These are phyloP conservation scores for Artemisia argyi DNA, from an alignment of 129 eudicot genomes.

Conservation along the genomic window DNA sequence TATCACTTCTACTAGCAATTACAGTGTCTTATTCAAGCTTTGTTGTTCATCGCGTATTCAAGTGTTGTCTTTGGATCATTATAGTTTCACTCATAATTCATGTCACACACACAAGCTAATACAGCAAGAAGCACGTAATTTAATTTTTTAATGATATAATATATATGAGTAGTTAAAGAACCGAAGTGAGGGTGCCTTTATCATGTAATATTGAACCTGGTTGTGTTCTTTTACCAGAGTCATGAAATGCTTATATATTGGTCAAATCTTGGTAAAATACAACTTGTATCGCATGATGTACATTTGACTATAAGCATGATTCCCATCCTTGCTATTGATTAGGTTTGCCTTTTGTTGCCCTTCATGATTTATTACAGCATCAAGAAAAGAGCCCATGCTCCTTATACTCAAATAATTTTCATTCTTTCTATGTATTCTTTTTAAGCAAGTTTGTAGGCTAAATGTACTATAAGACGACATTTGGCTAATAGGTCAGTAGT, in stretches of 20 bases:
- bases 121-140: constrained; percentile 21
- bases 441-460: neutral
- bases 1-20: constrained; percentile 15
- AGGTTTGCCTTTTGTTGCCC: constrained; percentile 17
- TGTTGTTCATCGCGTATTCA: constrained; percentile 10
- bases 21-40: constrained; percentile 18
- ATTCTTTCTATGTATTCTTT: neutral
- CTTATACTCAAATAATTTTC: constrained; percentile 7
- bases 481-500: too few species aligned
- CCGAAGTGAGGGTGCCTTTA: constrained; percentile 17
- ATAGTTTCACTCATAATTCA: constrained; percentile 4
- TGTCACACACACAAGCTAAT: constrained; percentile 9
- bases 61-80: constrained; percentile 6
- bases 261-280: constrained; percentile 24
- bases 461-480: too few species aligned
- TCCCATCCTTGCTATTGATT: constrained; percentile 15
- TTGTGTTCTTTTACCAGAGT: constrained; percentile 12
- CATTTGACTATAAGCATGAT: constrained; percentile 14
- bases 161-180: constrained; percentile 24
- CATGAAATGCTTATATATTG: constrained; percentile 11
- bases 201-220: constrained; percentile 12
- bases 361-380: constrained; percentile 26
- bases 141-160: constrained; percentile 3
- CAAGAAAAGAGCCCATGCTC: constrained; percentile 31
- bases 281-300: constrained; percentile 13